Evolutionary conservation across 2,329 filamentous ascomycete species (phyloP), one percentile per base, ranked within the genome.

Genomic region (Monosporascus ibericus): DNA sequence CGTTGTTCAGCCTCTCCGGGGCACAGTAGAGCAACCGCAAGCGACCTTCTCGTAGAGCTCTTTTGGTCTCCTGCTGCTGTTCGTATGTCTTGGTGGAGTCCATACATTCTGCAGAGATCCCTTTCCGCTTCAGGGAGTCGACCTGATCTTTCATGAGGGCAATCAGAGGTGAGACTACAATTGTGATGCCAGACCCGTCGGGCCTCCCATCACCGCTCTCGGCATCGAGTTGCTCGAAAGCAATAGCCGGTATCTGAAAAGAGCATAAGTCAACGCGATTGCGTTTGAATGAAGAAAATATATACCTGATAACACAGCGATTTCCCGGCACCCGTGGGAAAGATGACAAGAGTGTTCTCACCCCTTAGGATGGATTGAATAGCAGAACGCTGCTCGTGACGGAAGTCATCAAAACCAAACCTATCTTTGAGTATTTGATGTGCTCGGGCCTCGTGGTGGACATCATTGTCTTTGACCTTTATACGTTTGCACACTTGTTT

Each of bases 141-240:
- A 81, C 78, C 57, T 84, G 81, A 55, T 84, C 80, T 59, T 83
- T 83, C 79, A 82, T 82, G 50, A 83, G 60, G 2, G 78, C 78
- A 49, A 82, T 78, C 3, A 82, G 64, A 0, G 79, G 79, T 0
- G 77, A 82, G 2, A 82, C 76, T 3, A 82, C 76, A 6, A 83
- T 71, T 1, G 78, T 82, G 55, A 82, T 74, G 6, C 78, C 81
- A 11, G 69, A 64, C 18, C 72, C 69, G 2, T 63, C 63, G 1
- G 61, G 49, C 0, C 58, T 59, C 42, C 65, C 58, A 2, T 56
- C 56, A 1, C 63, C 65, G 5, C 55, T 63, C 17, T 59, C 51
- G 1, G 59, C 54, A 36, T 79, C 77, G 11, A 75, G 58, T 48
- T 73, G 64, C 39, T 72, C 68, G 37, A 79, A 78, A 0, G 75